Percentiles rank a stretch among this genome's conserved stretches.
Conservation (phyloP, 495 filamentous ascomycete species). For the Stereocaulon alpinum region DNA sequence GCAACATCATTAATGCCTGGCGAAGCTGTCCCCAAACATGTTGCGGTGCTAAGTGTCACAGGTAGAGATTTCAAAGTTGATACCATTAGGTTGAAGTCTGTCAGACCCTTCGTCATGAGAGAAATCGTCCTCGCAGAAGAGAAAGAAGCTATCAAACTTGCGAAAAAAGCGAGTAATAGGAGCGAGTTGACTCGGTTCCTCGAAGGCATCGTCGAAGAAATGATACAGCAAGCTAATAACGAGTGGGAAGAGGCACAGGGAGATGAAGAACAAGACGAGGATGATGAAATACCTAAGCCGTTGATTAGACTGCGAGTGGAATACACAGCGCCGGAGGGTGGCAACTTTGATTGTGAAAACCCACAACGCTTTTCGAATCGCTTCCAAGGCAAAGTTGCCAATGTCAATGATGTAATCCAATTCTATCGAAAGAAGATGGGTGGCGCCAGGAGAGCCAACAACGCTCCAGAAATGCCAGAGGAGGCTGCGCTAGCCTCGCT, state of each 20-base stretch:
- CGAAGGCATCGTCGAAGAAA: slow-evolving; percentile 62
- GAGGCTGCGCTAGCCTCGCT: slow-evolving; percentile 49
- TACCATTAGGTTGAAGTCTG: slow-evolving; percentile 72
- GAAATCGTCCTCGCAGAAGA: slow-evolving; percentile 74
- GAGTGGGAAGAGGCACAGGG: slow-evolving; percentile 70
- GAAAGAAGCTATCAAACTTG: slow-evolving; percentile 62
- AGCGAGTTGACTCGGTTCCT: slow-evolving; percentile 68
- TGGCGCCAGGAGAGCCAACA: slow-evolving; percentile 31
- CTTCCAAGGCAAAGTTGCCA: slow-evolving; percentile 82
- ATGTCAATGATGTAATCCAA: slow-evolving; percentile 85
- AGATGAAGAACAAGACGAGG: slow-evolving; percentile 45
- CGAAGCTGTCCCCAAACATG: slow-evolving; percentile 85
- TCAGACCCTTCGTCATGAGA: slow-evolving; percentile 79
- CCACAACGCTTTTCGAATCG: slow-evolving; percentile 94
- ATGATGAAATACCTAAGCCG: slow-evolving; percentile 54
- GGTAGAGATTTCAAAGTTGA: slow-evolving; percentile 76
- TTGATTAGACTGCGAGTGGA: slow-evolving; percentile 86
- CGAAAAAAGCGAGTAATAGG: slow-evolving; percentile 71
- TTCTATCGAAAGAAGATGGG: slow-evolving; percentile 77
- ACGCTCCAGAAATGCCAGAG: slow-evolving; percentile 42
- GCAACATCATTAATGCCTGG: slow-evolving; percentile 86
- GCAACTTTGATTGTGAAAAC: slow-evolving; percentile 84
- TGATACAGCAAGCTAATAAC: slow-evolving; percentile 74
- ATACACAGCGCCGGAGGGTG: slow-evolving; percentile 76
- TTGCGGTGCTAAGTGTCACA: slow-evolving; percentile 72